Conservation (phyloP, 2,329 filamentous ascomycete genomes). For the Cercospora beticola region DNA sequence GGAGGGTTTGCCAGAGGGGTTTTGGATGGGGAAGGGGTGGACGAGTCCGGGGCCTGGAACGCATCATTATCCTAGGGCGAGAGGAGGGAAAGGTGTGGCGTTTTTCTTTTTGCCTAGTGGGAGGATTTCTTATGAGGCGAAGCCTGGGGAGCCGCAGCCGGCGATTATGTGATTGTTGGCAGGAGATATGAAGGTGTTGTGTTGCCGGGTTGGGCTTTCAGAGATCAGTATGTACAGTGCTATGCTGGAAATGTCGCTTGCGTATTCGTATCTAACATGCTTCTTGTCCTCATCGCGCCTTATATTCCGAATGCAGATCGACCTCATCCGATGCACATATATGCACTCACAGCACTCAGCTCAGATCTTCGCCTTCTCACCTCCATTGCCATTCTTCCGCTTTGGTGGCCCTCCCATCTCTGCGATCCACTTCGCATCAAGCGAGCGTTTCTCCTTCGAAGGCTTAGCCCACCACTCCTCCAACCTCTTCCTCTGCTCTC, state of each 20-base stretch:
- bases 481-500: conserved; percentile 19
- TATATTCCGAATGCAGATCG: neutral
- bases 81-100: conserved; percentile 52
- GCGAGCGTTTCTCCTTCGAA: conserved; percentile 13
- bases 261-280: neutral
- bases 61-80: conserved; percentile 57
- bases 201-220: neutral
- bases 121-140: conserved; percentile 52
- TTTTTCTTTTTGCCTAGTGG: conserved; percentile 58
- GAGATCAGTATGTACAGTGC: neutral
- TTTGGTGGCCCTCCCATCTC: conserved; percentile 15
- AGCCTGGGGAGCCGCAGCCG: conserved; percentile 40
- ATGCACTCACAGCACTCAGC: neutral
- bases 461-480: conserved; percentile 17
- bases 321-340: neutral
- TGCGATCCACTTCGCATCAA: conserved; percentile 15
- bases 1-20: conserved; percentile 50
- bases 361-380: conserved; percentile 4
- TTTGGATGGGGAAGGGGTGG: conserved; percentile 59
- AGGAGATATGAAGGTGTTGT: neutral
- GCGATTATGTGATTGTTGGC: neutral
- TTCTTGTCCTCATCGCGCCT: neutral
- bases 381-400: neutral
- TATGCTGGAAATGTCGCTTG: neutral
- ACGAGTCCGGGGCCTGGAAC: conserved; percentile 56